Base-by-base conservation (phyloP, 805 yeast genomes). In the Priceomyces melissophilus region DNA sequence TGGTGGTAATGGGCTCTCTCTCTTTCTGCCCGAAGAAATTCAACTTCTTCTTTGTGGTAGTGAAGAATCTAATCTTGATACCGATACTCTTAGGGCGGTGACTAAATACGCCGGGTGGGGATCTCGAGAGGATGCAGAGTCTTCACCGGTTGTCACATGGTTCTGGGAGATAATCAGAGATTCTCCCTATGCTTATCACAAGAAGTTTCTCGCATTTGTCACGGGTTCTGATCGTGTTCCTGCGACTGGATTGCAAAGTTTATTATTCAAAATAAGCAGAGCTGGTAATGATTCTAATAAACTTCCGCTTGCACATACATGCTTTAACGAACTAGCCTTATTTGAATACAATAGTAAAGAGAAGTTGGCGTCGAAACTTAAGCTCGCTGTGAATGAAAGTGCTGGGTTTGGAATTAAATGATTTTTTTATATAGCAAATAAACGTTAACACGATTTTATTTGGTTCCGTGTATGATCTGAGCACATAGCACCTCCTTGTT, bases 181-280 rank as follows among this genome's bases (percentile, higher is more conserved):
- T 9, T 57, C 82, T 39, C 54, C 63, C 1, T 62, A 62, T 28
- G 52, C 43, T 3, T 68, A 73, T 25, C 95, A 86, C 49, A 79
- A 80, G 47, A 76, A 75, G 49, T 65, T 91, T 33, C 62, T 91
- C 30, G 68, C 74, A 13, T 91, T 91, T 58, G 81, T 90, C 2
- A 90, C 96, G 0, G 97, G 98, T 0, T 83, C 95, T 1, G 96
- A 88, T 54, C 68, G 96, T 34, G 72, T 93, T 6, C 98, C 99
- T 1, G 95, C 96, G 0, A 87, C 96, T 0, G 99, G 99, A 0
- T 72, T 88, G 23, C 82, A 85, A 25, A 82, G 84, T 38, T 65
- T 91, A 66, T 71, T 72, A 33, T 82, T 93, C 53, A 82, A 82
- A 45, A 76, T 91, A n/a, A 76, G 83, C 11, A 75, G 76, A 40